Evolutionary conservation across 1,284 basidiomycete genomes (phyloP).

Genomic region (Malassezia sp.): DNA sequence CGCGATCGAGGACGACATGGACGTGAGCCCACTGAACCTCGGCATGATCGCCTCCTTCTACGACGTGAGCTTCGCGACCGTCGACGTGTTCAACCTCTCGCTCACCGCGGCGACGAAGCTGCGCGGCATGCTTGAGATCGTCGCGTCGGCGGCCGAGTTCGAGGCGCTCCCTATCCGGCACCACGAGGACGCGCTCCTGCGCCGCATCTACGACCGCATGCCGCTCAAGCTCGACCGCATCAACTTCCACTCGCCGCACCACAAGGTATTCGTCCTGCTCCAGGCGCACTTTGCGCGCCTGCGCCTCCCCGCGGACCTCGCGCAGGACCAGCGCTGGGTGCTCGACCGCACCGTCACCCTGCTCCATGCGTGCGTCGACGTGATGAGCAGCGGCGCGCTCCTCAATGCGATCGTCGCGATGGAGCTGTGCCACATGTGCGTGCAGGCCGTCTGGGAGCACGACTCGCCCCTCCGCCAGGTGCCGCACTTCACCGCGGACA

Average conservation of each 20-base stretch:
- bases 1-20: conserved; percentile 58
- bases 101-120: conserved; percentile 94
- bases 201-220: conserved; percentile 87
- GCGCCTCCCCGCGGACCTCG: conserved; percentile 79
- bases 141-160: conserved; percentile 90
- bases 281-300: conserved; percentile 94
- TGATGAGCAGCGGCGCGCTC: conserved; percentile 93
- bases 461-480: conserved; percentile 68
- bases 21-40: conserved; percentile 49
- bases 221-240: conserved; percentile 76
- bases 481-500: conserved; percentile 69
- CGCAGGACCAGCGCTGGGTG: conserved; percentile 74
- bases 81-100: conserved; percentile 91
- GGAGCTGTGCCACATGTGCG: conserved; percentile 99
- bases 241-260: conserved; percentile 85
- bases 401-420: conserved; percentile 88
- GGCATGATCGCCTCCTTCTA: conserved; percentile 53
- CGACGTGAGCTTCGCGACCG: conserved; percentile 69
- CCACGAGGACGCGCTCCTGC: conserved; percentile 39
- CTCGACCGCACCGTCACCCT: conserved; percentile 75
- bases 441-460: conserved; percentile 93
- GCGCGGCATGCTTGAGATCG: conserved; percentile 88
- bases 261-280: conserved; percentile 92
- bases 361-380: conserved; percentile 68
- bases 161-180: conserved; percentile 87